phyloP scores from a whole-genome alignment of 495 filamentous ascomycete species.

The Podospora bellae-mahoneyi region DNA sequence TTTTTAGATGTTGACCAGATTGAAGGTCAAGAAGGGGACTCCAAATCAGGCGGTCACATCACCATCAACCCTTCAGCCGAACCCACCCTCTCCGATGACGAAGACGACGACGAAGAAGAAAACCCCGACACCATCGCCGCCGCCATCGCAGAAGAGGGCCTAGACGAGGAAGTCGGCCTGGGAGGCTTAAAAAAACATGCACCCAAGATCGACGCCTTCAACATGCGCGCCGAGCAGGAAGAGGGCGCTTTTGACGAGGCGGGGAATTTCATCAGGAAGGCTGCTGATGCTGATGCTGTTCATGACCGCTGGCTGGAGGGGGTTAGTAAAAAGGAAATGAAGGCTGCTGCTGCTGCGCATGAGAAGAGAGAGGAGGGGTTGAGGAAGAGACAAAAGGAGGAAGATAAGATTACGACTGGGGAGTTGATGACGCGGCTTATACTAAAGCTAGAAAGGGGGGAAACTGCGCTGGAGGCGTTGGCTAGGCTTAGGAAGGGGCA shows the following conservation, averaged over 20 bases:
- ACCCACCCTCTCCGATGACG: slow-evolving; percentile 56
- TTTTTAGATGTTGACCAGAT: slow-evolving; percentile 77
- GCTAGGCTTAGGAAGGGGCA: slow-evolving; percentile 71
- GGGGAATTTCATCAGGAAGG: slow-evolving; percentile 90
- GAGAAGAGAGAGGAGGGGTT: slow-evolving; percentile 78
- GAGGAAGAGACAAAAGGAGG: slow-evolving; percentile 60
- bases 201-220: slow-evolving; percentile 94
- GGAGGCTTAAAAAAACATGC: slow-evolving; percentile 91
- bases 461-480: slow-evolving; percentile 86
- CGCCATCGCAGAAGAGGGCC: slow-evolving; percentile 61
- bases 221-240: slow-evolving; percentile 85
- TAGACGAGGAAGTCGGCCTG: slow-evolving; percentile 85
- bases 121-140: slow-evolving; percentile 67
- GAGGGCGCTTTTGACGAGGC: slow-evolving; percentile 87
- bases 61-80: slow-evolving; percentile 33
- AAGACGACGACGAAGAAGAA: slow-evolving; percentile 64
- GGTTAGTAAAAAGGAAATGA: slow-evolving; percentile 88
- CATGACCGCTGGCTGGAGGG: slow-evolving; percentile 93
- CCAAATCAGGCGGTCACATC: slow-evolving; percentile 68
- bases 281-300: slow-evolving; percentile 79
- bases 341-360: slow-evolving; percentile 78
- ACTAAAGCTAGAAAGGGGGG: slow-evolving; percentile 67
- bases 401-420: slow-evolving; percentile 70
- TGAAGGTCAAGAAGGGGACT: slow-evolving; percentile 74
- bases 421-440: slow-evolving; percentile 76